Evolutionary conservation across 257 asterid genomes (phyloP), one percentile per base, ranked within the genome.

Genomic region (Salvia hispanica): DNA sequence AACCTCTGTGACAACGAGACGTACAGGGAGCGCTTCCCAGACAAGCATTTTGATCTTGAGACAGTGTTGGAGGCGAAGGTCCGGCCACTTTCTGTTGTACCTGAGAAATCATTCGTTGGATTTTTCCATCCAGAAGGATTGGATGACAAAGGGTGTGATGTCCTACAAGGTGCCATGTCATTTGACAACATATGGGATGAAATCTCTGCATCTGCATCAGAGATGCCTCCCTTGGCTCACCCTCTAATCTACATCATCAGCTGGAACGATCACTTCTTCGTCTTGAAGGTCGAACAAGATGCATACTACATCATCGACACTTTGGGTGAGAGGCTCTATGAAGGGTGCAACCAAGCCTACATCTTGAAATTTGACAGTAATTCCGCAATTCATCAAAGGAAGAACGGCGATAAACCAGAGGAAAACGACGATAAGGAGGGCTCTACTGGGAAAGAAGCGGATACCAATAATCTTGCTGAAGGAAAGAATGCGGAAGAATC

Each of bases 11-110:
- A 82, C 52, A 80, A 88, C 7, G 82, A 77, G 55, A 73, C 71
- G 7, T 88, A 85, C 52, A 68, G 15, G 61, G 92, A 79, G 50
- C 76, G 78, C 31, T 91, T 91, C 73, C 91, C 95, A 0, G 97
- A 91, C 82, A 91, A 85, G 76, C 97, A 91, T 82, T 91, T 91
- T 36, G 97, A 91, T 59, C 96, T 91, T 0, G 97, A 91, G 66
- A 88, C 97, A 0, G 87, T 91, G 48, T 69, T 91, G 33, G 82
- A 79, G 75, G 91, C 96, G 5, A 74, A 79, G 81, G 78, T 86
- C 3, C 89, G 93, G 36, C 85, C 86, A 0, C 84, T 91, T 9
- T 70, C 83, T 8, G 85, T 91, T 13, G 79, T 78, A 14, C 89
- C 92, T 0, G 86, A 85, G 64, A 91, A 83, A 56, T 91, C 96